These are phyloP conservation scores for Hypoxylon rubiginosum DNA, from an alignment of 2,329 filamentous ascomycete genomes.

Conservation along the genomic window DNA sequence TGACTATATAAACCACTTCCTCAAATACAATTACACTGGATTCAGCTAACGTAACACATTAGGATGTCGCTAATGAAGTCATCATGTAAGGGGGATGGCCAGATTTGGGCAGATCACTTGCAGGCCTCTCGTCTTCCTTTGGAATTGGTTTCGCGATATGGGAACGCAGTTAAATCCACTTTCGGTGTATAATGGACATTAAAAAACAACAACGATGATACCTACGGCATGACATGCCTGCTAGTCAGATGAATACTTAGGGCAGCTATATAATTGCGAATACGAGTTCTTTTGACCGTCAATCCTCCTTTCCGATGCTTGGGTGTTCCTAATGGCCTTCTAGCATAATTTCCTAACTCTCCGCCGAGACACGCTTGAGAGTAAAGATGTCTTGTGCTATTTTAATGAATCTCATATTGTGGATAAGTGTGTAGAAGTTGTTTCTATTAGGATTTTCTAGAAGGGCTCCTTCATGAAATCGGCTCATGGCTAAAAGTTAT, in stretches of 20 bases:
- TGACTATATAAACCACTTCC: conserved; percentile 41
- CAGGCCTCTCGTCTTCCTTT: conserved; percentile 32
- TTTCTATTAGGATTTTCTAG: too few species aligned
- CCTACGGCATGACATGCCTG: conserved; percentile 29
- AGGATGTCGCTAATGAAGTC: conserved; percentile 88
- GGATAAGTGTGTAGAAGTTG: too few species aligned
- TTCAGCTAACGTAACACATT: conserved; percentile 49
- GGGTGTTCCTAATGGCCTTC: neutral
- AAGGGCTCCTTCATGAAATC: too few species aligned
- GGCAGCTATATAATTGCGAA: conserved; percentile 34
- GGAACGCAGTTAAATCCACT: conserved; percentile 8
- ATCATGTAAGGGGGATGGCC: conserved; percentile 78
- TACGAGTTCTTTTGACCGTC: conserved; percentile 10
- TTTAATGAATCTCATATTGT: too few species aligned
- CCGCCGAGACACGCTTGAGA: neutral
- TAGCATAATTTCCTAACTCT: too few species aligned
- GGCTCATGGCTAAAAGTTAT: too few species aligned
- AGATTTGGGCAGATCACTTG: conserved; percentile 21
- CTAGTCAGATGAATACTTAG: conserved; percentile 20
- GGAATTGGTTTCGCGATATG: conserved; percentile 12
- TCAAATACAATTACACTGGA: neutral
- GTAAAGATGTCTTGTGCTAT: too few species aligned
- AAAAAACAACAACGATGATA: conserved; percentile 34
- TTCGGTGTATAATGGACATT: conserved; percentile 36
- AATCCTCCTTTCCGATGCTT: neutral